Conservation (phyloP, 139 green algal species). For the Chlamydomonas asymmetrica region DNA sequence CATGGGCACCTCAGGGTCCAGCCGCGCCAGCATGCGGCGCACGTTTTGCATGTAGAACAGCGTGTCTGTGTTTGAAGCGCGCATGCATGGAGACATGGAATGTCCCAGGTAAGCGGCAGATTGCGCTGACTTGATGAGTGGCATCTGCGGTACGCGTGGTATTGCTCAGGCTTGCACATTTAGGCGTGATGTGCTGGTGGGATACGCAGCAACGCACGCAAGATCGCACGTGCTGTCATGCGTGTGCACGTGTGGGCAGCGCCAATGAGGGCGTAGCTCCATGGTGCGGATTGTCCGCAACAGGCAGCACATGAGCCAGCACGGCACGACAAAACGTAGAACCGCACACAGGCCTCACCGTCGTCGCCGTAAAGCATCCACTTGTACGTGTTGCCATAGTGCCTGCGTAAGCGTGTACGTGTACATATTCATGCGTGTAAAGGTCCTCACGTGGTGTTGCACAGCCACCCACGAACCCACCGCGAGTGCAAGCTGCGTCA, state of each 20-base stretch:
- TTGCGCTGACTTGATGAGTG: not conserved
- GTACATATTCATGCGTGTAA: too few species aligned
- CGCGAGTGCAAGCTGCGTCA: too few species aligned
- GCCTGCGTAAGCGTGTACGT: not conserved
- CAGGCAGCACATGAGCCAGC: too few species aligned
- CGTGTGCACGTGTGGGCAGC: too few species aligned
- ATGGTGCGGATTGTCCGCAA: too few species aligned
- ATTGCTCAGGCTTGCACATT: not conserved
- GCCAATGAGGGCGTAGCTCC: too few species aligned
- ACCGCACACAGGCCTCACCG: too few species aligned
- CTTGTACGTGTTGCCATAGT: constrained; percentile 43
- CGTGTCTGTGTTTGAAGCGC: not conserved
- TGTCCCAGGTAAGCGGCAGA: not conserved
- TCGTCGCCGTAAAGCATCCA: constrained; percentile 52
- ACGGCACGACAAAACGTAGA: too few species aligned
- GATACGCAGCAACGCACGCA: too few species aligned
- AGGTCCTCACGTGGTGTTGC: too few species aligned
- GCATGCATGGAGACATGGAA: not conserved
- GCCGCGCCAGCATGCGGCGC: not conserved
- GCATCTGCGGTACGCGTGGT: not conserved
- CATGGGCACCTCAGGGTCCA: constrained; percentile 6
- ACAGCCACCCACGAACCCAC: too few species aligned
- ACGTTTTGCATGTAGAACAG: not conserved
- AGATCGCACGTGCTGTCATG: too few species aligned
- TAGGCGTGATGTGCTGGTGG: not conserved